Evolutionary conservation across 2,329 filamentous ascomycete genomes (phyloP), one percentile per base, ranked within the genome.

Genomic region (Penicillium sp.): DNA sequence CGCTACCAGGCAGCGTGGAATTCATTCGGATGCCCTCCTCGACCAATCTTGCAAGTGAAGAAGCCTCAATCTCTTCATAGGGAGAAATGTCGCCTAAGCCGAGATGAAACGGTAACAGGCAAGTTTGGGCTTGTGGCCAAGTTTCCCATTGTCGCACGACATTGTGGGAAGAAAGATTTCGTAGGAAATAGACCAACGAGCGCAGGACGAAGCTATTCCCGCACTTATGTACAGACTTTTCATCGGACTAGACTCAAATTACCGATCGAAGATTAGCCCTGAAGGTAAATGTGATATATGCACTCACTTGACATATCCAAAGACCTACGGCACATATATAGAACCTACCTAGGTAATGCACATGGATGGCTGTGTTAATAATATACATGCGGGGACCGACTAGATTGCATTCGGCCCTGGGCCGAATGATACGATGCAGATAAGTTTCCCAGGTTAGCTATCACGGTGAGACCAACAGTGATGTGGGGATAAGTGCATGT

Each of bases 1-100:
- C 13, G 50, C 50, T 29, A 56, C 39, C 6, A 56, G 0, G 83
- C 82, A 2, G 81, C 79, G 63, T 86, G 83, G 66, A 82, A 85
- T 83, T 78, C 65, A 58, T 49, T 23, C 55, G 55, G 21, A 56
- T 42, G 4, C 57, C 52, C 21, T 52, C 57, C 18, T 54, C 25
- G 7, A 50, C 58, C 10, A 62, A 37, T 7, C 23, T 52, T 25
- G 58, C 54, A 32, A 60, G 38, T 31, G 63, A 62, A 1, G 69
- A 67, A 4, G 68, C 71, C 29, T 68, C 50, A 51, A 72, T 72
- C 47, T 73, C 70, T 18, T 67, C 68, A 58, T 64, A 72, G 1
- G 56, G 50, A 10, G 63, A 59, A 10, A 64, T 50, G 40, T 72
- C 68, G 16, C 60, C 64, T 45, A 68, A 72, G 4, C 68, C 69